phyloP scores from a whole-genome alignment of 2,329 filamentous ascomycete genomes.

The Aspergillus udagawae region DNA sequence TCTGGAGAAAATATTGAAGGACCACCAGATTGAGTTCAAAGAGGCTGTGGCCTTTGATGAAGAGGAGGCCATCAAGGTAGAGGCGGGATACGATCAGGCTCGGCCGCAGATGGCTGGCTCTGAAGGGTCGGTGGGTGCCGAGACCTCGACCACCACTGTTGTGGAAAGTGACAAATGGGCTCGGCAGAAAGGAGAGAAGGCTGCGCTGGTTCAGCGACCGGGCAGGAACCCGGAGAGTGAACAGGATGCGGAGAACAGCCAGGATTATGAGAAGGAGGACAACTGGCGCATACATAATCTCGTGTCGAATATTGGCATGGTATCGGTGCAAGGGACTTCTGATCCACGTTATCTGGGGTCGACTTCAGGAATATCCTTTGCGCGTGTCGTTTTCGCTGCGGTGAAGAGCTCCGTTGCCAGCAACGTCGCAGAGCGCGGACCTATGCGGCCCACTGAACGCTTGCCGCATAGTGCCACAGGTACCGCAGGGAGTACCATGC shows the following conservation, averaged over 20 bases:
- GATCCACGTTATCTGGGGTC: slow-evolving; percentile 80
- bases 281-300: slow-evolving; percentile 62
- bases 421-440: slow-evolving; percentile 59
- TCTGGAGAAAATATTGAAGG: slow-evolving; percentile 70
- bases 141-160: slow-evolving; percentile 3
- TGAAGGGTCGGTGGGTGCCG: slow-evolving; percentile 15
- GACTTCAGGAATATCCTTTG: slow-evolving; percentile 88
- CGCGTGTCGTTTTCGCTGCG: slow-evolving; percentile 87
- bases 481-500: slow-evolving; percentile 71
- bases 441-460: slow-evolving; percentile 56
- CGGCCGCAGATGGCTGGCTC: slow-evolving; percentile 12
- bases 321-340: slow-evolving; percentile 71
- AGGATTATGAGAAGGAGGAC: slow-evolving; percentile 51
- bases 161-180: slow-evolving; percentile 11
- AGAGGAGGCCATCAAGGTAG: slow-evolving; percentile 32
- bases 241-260: slow-evolving; percentile 25
- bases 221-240: slow-evolving; percentile 17
- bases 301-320: slow-evolving; percentile 67
- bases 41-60: slow-evolving; percentile 65
- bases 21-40: slow-evolving; percentile 68
- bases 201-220: slow-evolving; percentile 9
- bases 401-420: slow-evolving; percentile 70
- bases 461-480: slow-evolving; percentile 47
- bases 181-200: slow-evolving; percentile 22
- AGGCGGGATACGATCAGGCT: slow-evolving; percentile 24